Conservation (phyloP, 257 asterid genomes). For the Linaria vulgaris region DNA sequence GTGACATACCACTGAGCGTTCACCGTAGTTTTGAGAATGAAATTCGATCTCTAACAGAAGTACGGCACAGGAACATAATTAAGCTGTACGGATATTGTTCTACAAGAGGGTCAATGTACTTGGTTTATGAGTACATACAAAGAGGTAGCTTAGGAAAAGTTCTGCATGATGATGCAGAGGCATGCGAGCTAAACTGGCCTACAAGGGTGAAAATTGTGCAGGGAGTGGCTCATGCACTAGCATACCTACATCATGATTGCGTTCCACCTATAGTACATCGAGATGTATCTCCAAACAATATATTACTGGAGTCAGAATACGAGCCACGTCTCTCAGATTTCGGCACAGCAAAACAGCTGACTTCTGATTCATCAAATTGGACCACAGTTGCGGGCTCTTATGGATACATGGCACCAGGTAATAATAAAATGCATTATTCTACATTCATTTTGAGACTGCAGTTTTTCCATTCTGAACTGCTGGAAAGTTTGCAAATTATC, state of each 20-base stretch:
- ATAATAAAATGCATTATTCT: conserved; percentile 1
- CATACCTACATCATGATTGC: conserved; percentile 95
- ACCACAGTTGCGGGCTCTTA: conserved; percentile 86
- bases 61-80: conserved; percentile 84
- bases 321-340: conserved; percentile 89
- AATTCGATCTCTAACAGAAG: conserved; percentile 72
- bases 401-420: conserved; percentile 99
- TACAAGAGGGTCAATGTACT: conserved; percentile 65
- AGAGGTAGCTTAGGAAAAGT: conserved; percentile 71
- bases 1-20: conserved; percentile 46
- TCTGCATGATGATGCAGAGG: conserved; percentile 48
- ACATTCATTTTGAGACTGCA: conserved; percentile 26
- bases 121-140: conserved; percentile 84
- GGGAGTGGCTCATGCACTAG: conserved; percentile 93
- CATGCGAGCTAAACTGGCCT: conserved; percentile 59
- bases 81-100: conserved; percentile 87
- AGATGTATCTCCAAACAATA: conserved; percentile 69
- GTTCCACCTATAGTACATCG: conserved; percentile 83
- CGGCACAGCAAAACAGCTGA: conserved; percentile 77
- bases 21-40: conserved; percentile 75
- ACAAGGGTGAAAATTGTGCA: conserved; percentile 62
- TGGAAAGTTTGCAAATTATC: neutral
- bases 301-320: conserved; percentile 63
- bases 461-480: neutral
- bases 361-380: conserved; percentile 69